Evolutionary conservation across 1,284 basidiomycete species (phyloP).

Genomic region (Apiotrichum porosum): DNA sequence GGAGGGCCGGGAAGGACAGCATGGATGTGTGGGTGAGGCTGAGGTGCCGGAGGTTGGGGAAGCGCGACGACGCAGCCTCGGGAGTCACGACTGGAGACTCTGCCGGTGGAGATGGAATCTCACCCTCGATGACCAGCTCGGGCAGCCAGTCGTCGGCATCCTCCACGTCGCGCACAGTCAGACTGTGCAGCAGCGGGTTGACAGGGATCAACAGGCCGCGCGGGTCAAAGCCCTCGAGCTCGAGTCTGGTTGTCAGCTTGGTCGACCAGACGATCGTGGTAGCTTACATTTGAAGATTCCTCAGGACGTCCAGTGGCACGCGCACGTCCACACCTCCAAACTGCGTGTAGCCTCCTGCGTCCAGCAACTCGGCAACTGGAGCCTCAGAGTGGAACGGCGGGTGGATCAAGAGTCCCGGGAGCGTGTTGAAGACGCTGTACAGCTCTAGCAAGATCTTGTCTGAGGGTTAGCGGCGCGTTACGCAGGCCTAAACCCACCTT

Average conservation of each 20-base stretch:
- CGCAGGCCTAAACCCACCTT: slow-evolving; percentile 29
- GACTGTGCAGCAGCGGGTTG: slow-evolving; percentile 33
- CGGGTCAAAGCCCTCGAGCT: slow-evolving; percentile 46
- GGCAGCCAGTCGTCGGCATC: slow-evolving; percentile 48
- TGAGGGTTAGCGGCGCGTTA: slow-evolving; percentile 11
- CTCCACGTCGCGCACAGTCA: slow-evolving; percentile 43
- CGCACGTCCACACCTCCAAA: slow-evolving; percentile 46
- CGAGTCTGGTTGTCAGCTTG: slow-evolving; percentile 28
- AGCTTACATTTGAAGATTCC: slow-evolving; percentile 45
- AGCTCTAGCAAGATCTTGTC: slow-evolving; percentile 41
- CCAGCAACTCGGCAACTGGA: slow-evolving; percentile 42
- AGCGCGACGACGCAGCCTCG: slow-evolving; percentile 21
- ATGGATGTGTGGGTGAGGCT: slow-evolving; percentile 35
- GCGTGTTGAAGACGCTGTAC: slow-evolving; percentile 43
- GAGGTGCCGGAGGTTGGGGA: slow-evolving; percentile 44
- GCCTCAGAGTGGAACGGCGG: slow-evolving; percentile 41
- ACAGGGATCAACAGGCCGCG: slow-evolving; percentile 38
- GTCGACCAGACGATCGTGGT: too few relatives aligned
- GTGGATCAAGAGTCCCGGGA: slow-evolving; percentile 44
- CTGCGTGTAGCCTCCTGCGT: slow-evolving; percentile 45
- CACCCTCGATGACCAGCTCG: slow-evolving; percentile 29
- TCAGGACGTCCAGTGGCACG: slow-evolving; percentile 44
- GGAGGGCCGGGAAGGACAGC: slow-evolving; percentile 51
- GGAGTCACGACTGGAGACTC: not conserved
- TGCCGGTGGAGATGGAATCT: not conserved